phyloP scores from a whole-genome alignment of 192 early-diverging fungal genomes.

The Backusella liffmaniae region DNA sequence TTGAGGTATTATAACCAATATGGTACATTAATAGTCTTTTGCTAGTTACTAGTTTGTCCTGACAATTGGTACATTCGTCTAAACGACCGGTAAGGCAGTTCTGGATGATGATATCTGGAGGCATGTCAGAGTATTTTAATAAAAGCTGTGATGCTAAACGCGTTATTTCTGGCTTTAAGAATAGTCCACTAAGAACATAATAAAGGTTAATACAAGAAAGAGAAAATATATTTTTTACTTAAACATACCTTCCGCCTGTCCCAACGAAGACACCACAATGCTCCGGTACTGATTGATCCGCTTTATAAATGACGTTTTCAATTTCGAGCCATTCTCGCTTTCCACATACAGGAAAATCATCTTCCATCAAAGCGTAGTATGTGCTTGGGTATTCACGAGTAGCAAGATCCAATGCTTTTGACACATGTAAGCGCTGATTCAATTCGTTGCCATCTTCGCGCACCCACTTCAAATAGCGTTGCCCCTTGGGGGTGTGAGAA shows the following conservation, averaged over 20 bases:
- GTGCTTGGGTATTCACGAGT: slow-evolving; percentile 33
- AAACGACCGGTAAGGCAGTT: slow-evolving; percentile 48
- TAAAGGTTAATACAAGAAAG: not conserved
- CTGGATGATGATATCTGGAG: slow-evolving; percentile 55
- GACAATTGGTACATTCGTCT: slow-evolving; percentile 42
- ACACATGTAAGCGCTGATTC: slow-evolving; percentile 51
- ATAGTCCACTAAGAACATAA: slow-evolving; percentile 27
- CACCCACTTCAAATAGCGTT: slow-evolving; percentile 47
- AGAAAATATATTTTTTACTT: not conserved
- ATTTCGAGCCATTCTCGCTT: slow-evolving; percentile 45
- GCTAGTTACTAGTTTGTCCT: slow-evolving; percentile 46
- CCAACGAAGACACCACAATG: slow-evolving; percentile 58
- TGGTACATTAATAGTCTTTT: slow-evolving; percentile 49
- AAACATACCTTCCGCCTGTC: slow-evolving; percentile 50
- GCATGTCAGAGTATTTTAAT: slow-evolving; percentile 33
- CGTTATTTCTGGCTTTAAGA: slow-evolving; percentile 36
- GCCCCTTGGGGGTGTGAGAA: slow-evolving; percentile 37
- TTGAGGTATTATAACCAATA: slow-evolving; percentile 56
- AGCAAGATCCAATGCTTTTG: slow-evolving; percentile 40
- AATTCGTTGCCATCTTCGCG: slow-evolving; percentile 44
- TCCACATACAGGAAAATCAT: slow-evolving; percentile 56
- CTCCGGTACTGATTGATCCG: slow-evolving; percentile 38
- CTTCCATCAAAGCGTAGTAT: slow-evolving; percentile 50
- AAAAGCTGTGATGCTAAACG: slow-evolving; percentile 27
- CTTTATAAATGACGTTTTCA: slow-evolving; percentile 47